Base-by-base conservation (phyloP, 176 grass and related monocot species). In the Eleusine coracana region DNA sequence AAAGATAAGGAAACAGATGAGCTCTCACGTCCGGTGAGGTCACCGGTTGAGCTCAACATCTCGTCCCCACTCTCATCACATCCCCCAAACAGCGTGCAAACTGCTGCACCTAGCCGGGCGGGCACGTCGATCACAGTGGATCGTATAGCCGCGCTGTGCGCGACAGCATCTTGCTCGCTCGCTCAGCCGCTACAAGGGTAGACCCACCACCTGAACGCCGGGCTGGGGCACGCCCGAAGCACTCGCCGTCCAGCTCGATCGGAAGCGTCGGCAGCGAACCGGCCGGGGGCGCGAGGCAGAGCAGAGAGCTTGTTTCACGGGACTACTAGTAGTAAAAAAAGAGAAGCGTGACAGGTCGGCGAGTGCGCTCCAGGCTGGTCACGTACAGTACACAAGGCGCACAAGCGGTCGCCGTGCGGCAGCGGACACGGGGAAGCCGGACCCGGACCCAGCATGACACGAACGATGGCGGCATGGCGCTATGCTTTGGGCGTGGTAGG, bases 21-120 rank as follows among this genome's bases (percentile, higher is more conserved):
- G 36, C 41, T 62, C 44, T 85, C 56, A 31, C 56, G 70, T 79
- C 84, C 44, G 58, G 45, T 5, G 68, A 73, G 31, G 38, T 64
- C 46, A 79, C 45, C 5, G 44, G 34, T 45, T 63, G 0, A 28
- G 41, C 76, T 55, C 42, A 71, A 16, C 18, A 34, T 34, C 2
- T 34, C 31, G 41, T 10, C 42, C 55, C 75, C 15, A 41, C 75
- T 16, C 4, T 13, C 23, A 4, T 12, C 58, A 4, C 58, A 25
- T 60, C 58, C 58, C 21, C 58, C n/a, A 5, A 60, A 60, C 40
- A 71, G n/a, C 29, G 41, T 6, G 31, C 55, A 67, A 7, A 41
- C 75, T 10, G 60, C 7, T 18, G 52, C 20, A 61, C 16, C 37
- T 14, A 7, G 44, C 31, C 62, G 25, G n/a, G 58, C 44, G 11